These are phyloP conservation scores for Microbotryum intermedium DNA, from an alignment of 1,284 basidiomycete species.

Conservation along the genomic window DNA sequence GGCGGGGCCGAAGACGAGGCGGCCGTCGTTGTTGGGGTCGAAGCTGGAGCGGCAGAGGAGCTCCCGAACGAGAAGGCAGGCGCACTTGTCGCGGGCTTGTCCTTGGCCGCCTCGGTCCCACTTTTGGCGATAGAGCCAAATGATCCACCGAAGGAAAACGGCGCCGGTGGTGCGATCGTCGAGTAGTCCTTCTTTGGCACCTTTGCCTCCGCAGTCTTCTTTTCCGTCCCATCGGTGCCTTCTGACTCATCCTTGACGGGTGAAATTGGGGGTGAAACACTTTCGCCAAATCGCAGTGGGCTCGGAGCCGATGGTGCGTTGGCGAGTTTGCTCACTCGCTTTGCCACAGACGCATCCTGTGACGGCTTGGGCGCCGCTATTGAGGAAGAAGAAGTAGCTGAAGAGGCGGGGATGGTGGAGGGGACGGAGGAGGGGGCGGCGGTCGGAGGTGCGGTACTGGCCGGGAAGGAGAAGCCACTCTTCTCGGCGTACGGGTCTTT, in stretches of 20 bases:
- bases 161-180: background rate
- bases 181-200: background rate
- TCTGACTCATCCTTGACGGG: background rate
- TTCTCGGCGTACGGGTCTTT: slow-evolving; percentile 24
- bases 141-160: slow-evolving; percentile 22
- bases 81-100: slow-evolving; percentile 1
- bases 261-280: slow-evolving; percentile 18
- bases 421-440: background rate
- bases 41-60: background rate
- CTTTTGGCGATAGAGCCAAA: slow-evolving; percentile 28
- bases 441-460: background rate
- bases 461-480: slow-evolving; percentile 30
- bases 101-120: background rate
- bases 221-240: background rate
- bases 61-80: slow-evolving; percentile 3
- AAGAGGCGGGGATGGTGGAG: background rate
- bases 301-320: slow-evolving; percentile 22
- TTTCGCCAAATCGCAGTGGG: slow-evolving; percentile 23
- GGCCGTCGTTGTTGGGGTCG: background rate
- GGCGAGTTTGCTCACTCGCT: slow-evolving; percentile 16
- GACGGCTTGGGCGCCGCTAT: background rate
- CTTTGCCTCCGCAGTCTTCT: background rate
- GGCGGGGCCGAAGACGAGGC: slow-evolving; percentile 1
- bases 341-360: slow-evolving; percentile 3
- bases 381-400: background rate